phyloP scores from a whole-genome alignment of 192 early-diverging fungal species.

The Umbelopsis isabellina region DNA sequence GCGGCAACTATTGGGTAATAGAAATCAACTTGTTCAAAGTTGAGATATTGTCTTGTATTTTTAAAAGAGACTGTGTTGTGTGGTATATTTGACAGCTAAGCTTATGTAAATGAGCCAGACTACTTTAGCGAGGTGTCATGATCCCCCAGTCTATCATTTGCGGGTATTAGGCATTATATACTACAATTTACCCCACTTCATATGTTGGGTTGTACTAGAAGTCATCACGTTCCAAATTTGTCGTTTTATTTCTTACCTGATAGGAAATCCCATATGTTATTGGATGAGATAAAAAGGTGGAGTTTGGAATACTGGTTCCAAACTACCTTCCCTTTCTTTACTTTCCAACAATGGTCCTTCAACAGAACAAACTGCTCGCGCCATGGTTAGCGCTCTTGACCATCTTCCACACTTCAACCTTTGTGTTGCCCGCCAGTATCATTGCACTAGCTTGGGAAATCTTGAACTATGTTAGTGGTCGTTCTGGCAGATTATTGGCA shows the following conservation, averaged over 20 bases:
- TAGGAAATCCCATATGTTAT: not conserved
- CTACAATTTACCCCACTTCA: not conserved
- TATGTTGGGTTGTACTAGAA: not conserved
- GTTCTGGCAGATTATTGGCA: not conserved
- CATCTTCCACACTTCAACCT: constrained; percentile 15
- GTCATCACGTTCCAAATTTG: constrained; percentile 12
- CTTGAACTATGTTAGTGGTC: constrained; percentile 7
- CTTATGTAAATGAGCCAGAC: no score
- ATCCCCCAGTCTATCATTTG: constrained; percentile 1
- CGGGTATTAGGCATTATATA: not conserved
- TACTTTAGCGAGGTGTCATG: not conserved
- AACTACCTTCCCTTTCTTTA: not conserved
- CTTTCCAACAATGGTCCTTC: constrained; percentile 12
- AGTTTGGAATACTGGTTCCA: not conserved
- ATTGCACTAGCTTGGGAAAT: constrained; percentile 14
- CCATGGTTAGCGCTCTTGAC: constrained; percentile 20
- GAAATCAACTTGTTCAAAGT: no score
- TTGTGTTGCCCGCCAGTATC: constrained; percentile 16
- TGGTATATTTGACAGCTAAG: no score
- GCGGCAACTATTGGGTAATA: no score
- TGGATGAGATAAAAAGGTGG: not conserved
- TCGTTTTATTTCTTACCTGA: constrained; percentile 13
- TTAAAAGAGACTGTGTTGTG: no score
- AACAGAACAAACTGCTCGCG: constrained; percentile 18
- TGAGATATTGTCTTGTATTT: no score